Evolutionary conservation across 768 basidiomycete genomes (phyloP), one percentile per base, ranked within the genome.

Genomic region (Artomyces pyxidatus): DNA sequence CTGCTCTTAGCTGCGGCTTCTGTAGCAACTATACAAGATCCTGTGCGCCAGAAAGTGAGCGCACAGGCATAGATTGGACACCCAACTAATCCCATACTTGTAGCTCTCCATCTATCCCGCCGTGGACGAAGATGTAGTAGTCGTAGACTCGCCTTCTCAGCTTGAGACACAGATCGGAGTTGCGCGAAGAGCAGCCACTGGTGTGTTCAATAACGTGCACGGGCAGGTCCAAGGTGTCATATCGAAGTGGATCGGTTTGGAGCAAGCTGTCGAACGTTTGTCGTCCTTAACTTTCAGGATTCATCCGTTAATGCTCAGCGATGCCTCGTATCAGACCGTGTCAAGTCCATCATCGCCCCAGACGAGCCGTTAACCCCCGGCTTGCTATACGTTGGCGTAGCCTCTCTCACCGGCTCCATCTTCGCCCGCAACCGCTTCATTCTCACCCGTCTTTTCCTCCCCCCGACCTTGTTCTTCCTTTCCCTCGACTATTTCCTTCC

Each of bases 401-500:
- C 90, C 2, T 81, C 90, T 12, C 80, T 98, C 42, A 85, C 88
- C 3, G 90, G 88, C 1, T 92, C 92, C 49, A 84, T 98, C 58
- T 58, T 97, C 48, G 80, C 87, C 0, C 84, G 93, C 37, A 86
- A 85, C 56, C 82, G 93, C 54, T 61, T 71, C 45, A 67, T 93
- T 47, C 73, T 81, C 27, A 68, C 80, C 5, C 85, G 95, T 17
- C 58, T 85, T 45, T 53, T 85, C 39, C 74, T 93, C 12, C 95
- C 95, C 0, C 87, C 94, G 0, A 51, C 79, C 21, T 77, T 92
- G 63, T 67, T 92, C 56, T 47, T 85, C 49, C 61, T 77, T 51
- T 81, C 93, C 25, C 70, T 84, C 39, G 71, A 80, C 48, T 82
- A 94, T 64, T 94, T 96, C 80, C 80, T 96, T 37, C 95, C 95